A percentile compares a stretch with the other conserved stretches of the same genome.
Evolutionary conservation across 306 rosid genomes (phyloP).

Genomic region (Trifolium pratense): DNA sequence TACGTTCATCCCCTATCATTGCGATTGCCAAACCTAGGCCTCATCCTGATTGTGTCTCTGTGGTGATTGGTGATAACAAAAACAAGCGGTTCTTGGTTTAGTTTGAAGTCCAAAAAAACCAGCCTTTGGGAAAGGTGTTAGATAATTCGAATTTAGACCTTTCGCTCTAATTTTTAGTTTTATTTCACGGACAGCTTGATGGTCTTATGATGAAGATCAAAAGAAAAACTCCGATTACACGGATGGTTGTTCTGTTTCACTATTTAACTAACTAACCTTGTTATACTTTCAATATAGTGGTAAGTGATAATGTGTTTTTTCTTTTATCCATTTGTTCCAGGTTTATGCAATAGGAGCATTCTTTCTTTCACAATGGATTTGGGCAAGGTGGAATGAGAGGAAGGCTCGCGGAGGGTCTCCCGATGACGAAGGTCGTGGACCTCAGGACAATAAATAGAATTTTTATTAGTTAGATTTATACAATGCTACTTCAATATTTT

Average conservation of each 20-base stretch:
- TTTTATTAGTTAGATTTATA: constrained; percentile 31
- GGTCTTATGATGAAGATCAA: not conserved
- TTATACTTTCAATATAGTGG: constrained; percentile 4
- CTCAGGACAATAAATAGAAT: constrained; percentile 45
- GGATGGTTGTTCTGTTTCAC: not conserved
- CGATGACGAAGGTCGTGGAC: constrained; percentile 42
- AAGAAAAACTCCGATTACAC: not conserved
- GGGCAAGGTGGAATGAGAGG: constrained; percentile 93
- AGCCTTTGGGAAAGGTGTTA: not conserved
- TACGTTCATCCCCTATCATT: not conserved
- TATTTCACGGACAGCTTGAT: not conserved
- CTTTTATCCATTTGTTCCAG: constrained; percentile 45
- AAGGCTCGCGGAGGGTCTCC: constrained; percentile 53
- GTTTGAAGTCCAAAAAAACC: not conserved
- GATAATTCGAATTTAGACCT: not conserved
- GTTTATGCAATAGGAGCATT: constrained; percentile 76
- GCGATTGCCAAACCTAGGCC: not conserved
- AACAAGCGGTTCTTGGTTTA: not conserved
- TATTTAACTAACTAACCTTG: constrained; percentile 8
- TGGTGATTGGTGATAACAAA: not conserved
- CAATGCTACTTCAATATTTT: constrained; percentile 10
- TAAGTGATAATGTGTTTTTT: not conserved
- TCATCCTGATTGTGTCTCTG: not conserved
- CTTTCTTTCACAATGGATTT: constrained; percentile 70
- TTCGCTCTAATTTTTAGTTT: not conserved